A percentile compares a stretch with the other conserved stretches of the same genome.
Evolutionary conservation across 306 rosid species (phyloP).

Genomic region (Castanea mollissima): DNA sequence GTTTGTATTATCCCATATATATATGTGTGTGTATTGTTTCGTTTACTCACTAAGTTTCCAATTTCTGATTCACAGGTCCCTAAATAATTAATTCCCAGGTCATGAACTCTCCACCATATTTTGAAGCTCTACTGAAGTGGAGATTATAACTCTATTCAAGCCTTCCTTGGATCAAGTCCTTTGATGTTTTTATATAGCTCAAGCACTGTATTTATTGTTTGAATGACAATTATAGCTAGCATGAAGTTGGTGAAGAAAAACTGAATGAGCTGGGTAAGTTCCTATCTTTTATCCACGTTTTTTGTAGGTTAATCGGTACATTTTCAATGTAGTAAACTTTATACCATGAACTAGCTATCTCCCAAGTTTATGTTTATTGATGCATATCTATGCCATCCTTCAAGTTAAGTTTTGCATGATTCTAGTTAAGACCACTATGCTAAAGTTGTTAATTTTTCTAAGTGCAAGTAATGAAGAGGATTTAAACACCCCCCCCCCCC

Average conservation of each 20-base stretch:
- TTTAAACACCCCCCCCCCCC: no score
- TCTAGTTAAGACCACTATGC: no score
- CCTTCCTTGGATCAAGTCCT: neutral
- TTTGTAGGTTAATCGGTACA: neutral
- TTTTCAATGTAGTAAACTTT: neutral
- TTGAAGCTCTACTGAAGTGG: slow-evolving; percentile 3
- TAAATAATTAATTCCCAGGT: neutral
- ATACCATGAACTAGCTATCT: neutral
- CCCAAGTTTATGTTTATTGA: neutral
- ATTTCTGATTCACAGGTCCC: neutral
- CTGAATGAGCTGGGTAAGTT: slow-evolving; percentile 3
- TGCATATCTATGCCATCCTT: neutral
- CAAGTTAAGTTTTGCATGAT: no score
- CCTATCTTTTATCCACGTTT: neutral
- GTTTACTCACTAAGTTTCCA: neutral
- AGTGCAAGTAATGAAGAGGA: no score
- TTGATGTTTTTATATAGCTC: neutral
- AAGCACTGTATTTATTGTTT: neutral
- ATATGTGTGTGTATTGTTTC: no score
- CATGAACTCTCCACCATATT: neutral
- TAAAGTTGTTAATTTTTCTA: no score
- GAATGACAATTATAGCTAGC: neutral
- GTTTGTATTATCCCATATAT: neutral
- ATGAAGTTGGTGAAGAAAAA: slow-evolving; percentile 7
- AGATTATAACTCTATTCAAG: neutral